Evolutionary conservation across 768 basidiomycete species (phyloP).

Genomic region (Rhodotorula paludigena): DNA sequence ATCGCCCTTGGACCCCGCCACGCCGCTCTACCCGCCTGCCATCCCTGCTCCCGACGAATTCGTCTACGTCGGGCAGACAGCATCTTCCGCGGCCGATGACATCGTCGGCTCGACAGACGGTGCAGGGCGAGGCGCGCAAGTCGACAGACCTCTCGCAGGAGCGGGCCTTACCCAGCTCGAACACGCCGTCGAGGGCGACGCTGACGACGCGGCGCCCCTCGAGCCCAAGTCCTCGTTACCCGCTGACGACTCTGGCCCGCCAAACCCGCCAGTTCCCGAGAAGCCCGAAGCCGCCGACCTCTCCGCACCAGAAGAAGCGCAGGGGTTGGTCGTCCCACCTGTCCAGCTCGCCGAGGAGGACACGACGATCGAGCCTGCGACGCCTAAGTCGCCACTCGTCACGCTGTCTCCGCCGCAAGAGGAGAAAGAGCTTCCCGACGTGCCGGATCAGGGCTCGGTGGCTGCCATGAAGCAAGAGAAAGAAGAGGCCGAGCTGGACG

Average conservation of each 20-base stretch:
- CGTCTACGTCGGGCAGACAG: no score
- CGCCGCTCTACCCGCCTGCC: no score
- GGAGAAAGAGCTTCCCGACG: background rate
- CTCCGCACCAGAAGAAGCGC: background rate
- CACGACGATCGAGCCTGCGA: background rate
- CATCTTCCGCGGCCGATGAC: no score
- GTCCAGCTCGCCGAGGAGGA: background rate
- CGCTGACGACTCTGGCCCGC: no score
- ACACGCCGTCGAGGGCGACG: background rate
- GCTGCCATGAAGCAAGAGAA: background rate
- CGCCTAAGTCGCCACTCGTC: background rate
- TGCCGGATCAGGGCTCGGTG: background rate
- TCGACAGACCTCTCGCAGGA: background rate
- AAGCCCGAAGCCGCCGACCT: background rate
- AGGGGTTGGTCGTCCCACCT: background rate
- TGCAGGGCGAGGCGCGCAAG: no score
- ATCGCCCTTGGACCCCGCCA: no score
- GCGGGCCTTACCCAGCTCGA: background rate
- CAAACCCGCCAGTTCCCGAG: background rate
- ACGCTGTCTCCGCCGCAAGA: background rate
- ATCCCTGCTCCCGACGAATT: no score
- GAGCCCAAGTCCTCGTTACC: background rate
- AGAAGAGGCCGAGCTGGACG: background rate
- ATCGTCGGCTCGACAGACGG: no score
- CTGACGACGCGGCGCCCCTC: background rate